These are phyloP conservation scores for Talaromyces wortmannii DNA, from an alignment of 495 filamentous ascomycete genomes.

Conservation along the genomic window DNA sequence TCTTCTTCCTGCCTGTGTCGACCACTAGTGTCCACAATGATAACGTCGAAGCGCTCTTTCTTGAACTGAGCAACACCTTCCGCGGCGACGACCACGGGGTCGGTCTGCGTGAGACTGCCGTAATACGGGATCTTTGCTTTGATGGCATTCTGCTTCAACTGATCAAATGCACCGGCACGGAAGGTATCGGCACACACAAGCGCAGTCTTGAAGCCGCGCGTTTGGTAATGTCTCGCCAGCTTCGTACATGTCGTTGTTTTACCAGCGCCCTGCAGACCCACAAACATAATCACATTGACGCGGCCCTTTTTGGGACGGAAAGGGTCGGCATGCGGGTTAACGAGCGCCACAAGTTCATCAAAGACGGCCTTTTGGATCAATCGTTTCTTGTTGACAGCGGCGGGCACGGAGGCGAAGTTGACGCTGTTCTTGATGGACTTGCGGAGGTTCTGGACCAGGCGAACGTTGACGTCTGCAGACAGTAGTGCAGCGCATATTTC, in stretches of 20 bases:
- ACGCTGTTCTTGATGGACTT: constrained; percentile 88
- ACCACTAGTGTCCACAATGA: constrained; percentile 96
- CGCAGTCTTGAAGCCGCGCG: constrained; percentile 86
- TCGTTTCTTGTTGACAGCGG: constrained; percentile 93
- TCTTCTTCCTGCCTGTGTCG: constrained; percentile 92
- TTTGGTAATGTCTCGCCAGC: constrained; percentile 89
- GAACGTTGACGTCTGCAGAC: constrained; percentile 93
- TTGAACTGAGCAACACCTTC: constrained; percentile 99
- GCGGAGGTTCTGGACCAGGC: constrained; percentile 84
- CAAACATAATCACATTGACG: constrained; percentile 97
- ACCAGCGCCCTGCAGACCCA: constrained; percentile 92
- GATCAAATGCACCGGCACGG: constrained; percentile 95
- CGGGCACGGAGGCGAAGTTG: constrained; percentile 85
- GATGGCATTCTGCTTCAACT: constrained; percentile 97
- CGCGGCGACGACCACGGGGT: constrained; percentile 84
- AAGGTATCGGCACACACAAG: constrained; percentile 98
- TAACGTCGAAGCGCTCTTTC: constrained; percentile 96
- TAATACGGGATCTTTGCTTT: constrained; percentile 99
- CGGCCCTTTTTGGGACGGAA: constrained; percentile 98
- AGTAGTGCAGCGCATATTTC: constrained; percentile 91
- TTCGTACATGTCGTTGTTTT: constrained; percentile 99
- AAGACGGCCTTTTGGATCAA: constrained; percentile 97
- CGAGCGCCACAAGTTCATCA: constrained; percentile 90
- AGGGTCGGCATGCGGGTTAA: constrained; percentile 90
- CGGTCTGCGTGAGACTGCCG: constrained; percentile 89